phyloP scores from a whole-genome alignment of 1,284 basidiomycete species.

The Ustilago sp. region DNA sequence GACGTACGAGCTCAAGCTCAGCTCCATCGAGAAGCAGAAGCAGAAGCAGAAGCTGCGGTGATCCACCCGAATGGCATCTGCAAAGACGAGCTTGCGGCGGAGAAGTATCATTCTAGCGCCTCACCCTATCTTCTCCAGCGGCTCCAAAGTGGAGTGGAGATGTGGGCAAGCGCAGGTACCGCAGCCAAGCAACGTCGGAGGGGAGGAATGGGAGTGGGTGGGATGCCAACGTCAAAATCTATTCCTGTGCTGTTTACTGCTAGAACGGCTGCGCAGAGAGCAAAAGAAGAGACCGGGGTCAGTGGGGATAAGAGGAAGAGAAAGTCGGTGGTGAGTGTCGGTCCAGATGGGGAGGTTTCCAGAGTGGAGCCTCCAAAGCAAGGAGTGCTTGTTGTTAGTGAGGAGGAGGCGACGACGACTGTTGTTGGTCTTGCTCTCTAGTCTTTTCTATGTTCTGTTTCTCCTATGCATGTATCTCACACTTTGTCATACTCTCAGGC shows the following conservation, averaged over 20 bases:
- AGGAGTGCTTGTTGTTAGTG: constrained; percentile 16
- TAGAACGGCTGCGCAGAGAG: constrained; percentile 22
- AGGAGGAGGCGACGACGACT: constrained; percentile 8
- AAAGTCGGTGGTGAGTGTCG: constrained; percentile 15
- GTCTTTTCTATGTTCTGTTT: not conserved
- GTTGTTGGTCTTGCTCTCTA: constrained; percentile 23
- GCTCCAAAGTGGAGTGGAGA: not conserved
- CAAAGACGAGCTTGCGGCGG: not conserved
- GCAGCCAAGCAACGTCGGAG: constrained; percentile 9
- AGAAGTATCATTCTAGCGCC: constrained; percentile 22
- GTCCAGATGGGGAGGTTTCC: not conserved
- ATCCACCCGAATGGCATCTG: constrained; percentile 25
- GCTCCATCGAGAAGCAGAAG: not conserved
- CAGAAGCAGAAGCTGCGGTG: not conserved
- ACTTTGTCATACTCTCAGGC: not conserved
- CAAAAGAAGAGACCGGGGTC: constrained; percentile 8
- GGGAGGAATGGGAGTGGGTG: not conserved
- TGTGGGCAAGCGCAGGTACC: constrained; percentile 12
- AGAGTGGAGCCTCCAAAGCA: constrained; percentile 11
- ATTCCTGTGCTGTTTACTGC: constrained; percentile 33
- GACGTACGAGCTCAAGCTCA: constrained; percentile 23
- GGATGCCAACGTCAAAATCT: constrained; percentile 8
- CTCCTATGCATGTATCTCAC: not conserved
- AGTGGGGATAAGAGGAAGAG: not conserved
- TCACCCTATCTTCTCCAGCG: constrained; percentile 8